These are phyloP conservation scores for Collybia mongolica DNA, from an alignment of 768 basidiomycete species.

Conservation along the genomic window DNA sequence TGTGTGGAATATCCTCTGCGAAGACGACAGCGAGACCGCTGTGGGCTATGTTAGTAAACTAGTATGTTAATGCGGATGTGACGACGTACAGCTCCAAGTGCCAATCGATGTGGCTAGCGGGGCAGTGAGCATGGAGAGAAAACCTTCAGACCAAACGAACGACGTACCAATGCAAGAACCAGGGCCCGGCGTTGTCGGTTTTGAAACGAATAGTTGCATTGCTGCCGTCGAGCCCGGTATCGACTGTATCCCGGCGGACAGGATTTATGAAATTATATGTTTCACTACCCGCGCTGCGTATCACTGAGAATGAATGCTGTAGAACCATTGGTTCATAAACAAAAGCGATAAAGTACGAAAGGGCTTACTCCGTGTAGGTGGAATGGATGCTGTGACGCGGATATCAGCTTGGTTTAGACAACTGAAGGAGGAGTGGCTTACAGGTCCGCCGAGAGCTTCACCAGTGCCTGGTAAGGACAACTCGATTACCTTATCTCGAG, in stretches of 20 bases:
- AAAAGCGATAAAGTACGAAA: background rate
- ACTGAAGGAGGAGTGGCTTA: conserved; percentile 15
- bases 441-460: background rate
- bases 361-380: conserved; percentile 26
- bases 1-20: background rate
- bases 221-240: conserved; percentile 26
- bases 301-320: conserved; percentile 37
- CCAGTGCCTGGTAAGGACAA: conserved; percentile 29
- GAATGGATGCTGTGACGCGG: conserved; percentile 20
- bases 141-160: background rate
- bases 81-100: background rate
- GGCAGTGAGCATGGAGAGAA: background rate
- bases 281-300: conserved; percentile 27
- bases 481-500: conserved; percentile 44
- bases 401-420: background rate
- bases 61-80: no score
- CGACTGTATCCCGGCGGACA: conserved; percentile 33
- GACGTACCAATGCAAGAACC: conserved; percentile 22
- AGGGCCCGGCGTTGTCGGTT: conserved; percentile 65
- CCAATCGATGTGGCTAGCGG: conserved; percentile 2
- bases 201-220: conserved; percentile 52
- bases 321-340: background rate
- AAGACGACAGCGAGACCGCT: conserved; percentile 1
- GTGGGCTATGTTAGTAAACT: background rate
- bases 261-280: conserved; percentile 21